Evolutionary conservation across 2,329 filamentous ascomycete genomes (phyloP).

Genomic region (Ceratocystis cubensis): DNA sequence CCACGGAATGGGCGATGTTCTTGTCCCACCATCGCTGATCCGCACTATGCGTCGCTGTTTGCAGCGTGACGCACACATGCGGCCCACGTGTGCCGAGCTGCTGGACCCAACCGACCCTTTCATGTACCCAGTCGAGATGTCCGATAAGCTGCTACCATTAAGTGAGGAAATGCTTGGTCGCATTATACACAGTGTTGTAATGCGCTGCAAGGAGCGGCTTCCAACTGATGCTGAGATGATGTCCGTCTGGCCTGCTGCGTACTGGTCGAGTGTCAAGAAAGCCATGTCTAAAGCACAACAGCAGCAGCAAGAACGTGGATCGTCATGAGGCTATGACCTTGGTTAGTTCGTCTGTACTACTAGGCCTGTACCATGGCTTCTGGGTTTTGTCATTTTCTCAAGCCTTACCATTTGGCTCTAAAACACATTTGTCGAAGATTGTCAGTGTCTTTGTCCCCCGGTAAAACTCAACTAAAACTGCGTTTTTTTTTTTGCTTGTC

Average conservation of each 20-base stretch:
- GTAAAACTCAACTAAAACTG: background rate
- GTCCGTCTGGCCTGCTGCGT: slow-evolving; percentile 46
- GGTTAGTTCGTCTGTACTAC: background rate
- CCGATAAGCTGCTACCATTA: slow-evolving; percentile 44
- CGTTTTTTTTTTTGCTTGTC: background rate
- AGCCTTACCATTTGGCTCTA: background rate
- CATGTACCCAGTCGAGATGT: slow-evolving; percentile 47
- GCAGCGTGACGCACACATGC: slow-evolving; percentile 46
- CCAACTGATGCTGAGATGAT: slow-evolving; percentile 46
- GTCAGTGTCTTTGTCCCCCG: background rate
- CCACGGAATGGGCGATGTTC: slow-evolving; percentile 51
- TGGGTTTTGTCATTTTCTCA: background rate
- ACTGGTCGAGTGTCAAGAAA: slow-evolving; percentile 48
- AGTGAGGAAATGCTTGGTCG: slow-evolving; percentile 49
- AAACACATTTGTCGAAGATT: too few species aligned
- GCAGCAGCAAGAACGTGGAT: slow-evolving; percentile 10
- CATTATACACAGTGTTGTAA: slow-evolving; percentile 51
- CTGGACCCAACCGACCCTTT: slow-evolving; percentile 49
- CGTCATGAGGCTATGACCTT: background rate
- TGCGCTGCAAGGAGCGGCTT: slow-evolving; percentile 45
- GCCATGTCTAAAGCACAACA: slow-evolving; percentile 28
- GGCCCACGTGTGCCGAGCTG: slow-evolving; percentile 52
- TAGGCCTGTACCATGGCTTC: background rate
- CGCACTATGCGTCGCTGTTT: slow-evolving; percentile 52
- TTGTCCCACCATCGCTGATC: slow-evolving; percentile 47